These are phyloP conservation scores for Coriaria nepalensis DNA, from an alignment of 306 rosid genomes.

Conservation along the genomic window DNA sequence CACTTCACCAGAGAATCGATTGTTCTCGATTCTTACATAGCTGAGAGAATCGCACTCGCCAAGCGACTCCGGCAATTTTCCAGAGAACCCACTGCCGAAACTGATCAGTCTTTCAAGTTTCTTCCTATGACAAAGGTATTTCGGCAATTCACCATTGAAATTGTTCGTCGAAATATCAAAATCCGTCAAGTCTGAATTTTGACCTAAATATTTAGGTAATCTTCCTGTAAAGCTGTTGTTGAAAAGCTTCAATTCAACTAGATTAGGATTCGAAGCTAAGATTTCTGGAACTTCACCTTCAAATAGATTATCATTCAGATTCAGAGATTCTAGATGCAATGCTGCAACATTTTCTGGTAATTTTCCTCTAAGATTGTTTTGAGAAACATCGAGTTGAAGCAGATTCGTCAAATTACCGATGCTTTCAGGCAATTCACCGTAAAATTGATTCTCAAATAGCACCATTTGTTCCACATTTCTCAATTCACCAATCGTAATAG, in stretches of 20 bases:
- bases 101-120: slow-evolving; percentile 26
- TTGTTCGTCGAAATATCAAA: slow-evolving; percentile 65
- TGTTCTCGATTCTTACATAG: slow-evolving; percentile 53
- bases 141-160: slow-evolving; percentile 46
- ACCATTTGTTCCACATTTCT: slow-evolving; percentile 23
- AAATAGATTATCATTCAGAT: slow-evolving; percentile 55
- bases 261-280: slow-evolving; percentile 38
- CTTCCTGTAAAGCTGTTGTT: slow-evolving; percentile 64
- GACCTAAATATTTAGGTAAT: slow-evolving; percentile 46
- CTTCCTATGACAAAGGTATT: slow-evolving; percentile 38
- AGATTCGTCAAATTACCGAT: slow-evolving; percentile 42
- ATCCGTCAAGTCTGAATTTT: slow-evolving; percentile 24
- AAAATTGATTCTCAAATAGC: slow-evolving; percentile 34
- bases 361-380: slow-evolving; percentile 51
- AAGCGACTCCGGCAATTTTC: slow-evolving; percentile 29
- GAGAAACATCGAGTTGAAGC: slow-evolving; percentile 40
- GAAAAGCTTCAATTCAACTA: slow-evolving; percentile 33
- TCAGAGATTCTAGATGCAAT: slow-evolving; percentile 22
- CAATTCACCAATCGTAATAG: slow-evolving; percentile 37
- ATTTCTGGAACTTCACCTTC: slow-evolving; percentile 43
- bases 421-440: slow-evolving; percentile 54
- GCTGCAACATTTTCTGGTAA: slow-evolving; percentile 30
- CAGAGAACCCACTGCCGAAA: slow-evolving; percentile 44
- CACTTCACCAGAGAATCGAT: slow-evolving; percentile 37
- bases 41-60: slow-evolving; percentile 33